These are phyloP conservation scores for Rostrohypoxylon terebratum DNA, from an alignment of 495 filamentous ascomycete species.

Conservation along the genomic window DNA sequence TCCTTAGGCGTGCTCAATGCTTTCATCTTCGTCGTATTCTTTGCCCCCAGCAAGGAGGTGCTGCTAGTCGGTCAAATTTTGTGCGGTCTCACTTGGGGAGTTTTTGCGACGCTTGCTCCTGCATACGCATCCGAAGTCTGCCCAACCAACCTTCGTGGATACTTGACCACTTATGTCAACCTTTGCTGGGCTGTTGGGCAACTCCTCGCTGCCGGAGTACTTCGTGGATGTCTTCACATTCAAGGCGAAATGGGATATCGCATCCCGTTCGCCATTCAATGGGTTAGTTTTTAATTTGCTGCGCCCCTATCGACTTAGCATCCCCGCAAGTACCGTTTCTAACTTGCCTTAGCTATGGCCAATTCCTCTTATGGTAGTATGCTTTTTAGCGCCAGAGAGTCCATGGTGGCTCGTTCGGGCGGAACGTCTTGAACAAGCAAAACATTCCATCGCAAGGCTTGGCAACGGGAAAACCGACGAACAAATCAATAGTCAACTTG, in stretches of 20 bases:
- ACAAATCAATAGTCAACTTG: constrained; percentile 69
- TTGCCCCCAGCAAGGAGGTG: constrained; percentile 67
- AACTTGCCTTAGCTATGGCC: constrained; percentile 55
- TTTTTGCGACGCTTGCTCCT: constrained; percentile 60
- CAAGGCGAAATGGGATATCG: constrained; percentile 79
- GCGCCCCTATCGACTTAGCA: not conserved
- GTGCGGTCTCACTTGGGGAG: constrained; percentile 74
- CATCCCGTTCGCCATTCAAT: constrained; percentile 70
- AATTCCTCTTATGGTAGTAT: constrained; percentile 65
- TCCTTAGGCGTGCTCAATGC: constrained; percentile 58
- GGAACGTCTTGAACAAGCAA: constrained; percentile 63
- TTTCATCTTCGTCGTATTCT: constrained; percentile 67
- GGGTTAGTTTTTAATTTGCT: constrained; percentile 47
- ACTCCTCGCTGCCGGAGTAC: constrained; percentile 71
- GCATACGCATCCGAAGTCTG: constrained; percentile 70
- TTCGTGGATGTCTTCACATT: constrained; percentile 62
- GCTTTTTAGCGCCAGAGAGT: constrained; percentile 72
- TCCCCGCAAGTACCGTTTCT: not conserved
- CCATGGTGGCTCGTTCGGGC: constrained; percentile 79
- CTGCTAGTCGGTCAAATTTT: constrained; percentile 74
- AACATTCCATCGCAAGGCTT: constrained; percentile 65
- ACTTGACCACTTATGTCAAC: constrained; percentile 77
- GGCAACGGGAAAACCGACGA: constrained; percentile 59
- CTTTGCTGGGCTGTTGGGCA: constrained; percentile 78
- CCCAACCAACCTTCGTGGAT: constrained; percentile 69